Base-by-base conservation (phyloP, 1,139 yeast genomes). In the Suhomyces anneliseae region DNA sequence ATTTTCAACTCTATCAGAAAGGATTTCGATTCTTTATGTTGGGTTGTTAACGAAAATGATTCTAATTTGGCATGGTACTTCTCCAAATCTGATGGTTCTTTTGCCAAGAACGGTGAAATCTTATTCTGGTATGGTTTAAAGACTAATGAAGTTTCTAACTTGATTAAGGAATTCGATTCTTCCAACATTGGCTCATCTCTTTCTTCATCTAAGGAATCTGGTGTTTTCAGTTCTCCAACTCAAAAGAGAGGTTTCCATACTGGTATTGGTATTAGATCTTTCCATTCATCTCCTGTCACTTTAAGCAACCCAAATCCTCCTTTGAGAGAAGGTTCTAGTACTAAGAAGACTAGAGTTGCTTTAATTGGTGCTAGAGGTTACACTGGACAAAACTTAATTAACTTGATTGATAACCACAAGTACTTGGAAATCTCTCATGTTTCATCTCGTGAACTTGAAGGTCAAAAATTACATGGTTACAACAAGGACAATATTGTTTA, bases 341-440 rank as follows among this genome's bases (percentile, higher is more conserved):
- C 76, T 39, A 66, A 73, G 44, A 81, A 80, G 70, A 74, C 89
- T 36, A 83, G 82, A 51, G 92, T 95, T 42, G 99, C 97, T 1
- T 79, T 93, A 58, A 92, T 93, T 63, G 99, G 99, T 59, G 99
- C 99, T 37, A 86, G 99, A 72, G 99, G 99, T 36, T 90, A 82
- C 70, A 92, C 98, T 31, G 99, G 99, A 33, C 96, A 88, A 70
- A 93, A 93, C 59, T 79, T 93, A 66, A 90, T 93, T 57, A 81
- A 85, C 42, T 77, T 93, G 72, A 87, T 93, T 55, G 90, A 93
- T 68, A 73, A 78, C 47, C 99, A 93, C 69, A 96, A 96, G 43
- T 82, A 81, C 66, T 76, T 93, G 55, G 97, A 92, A 62, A 74
- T 93, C 45, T 81, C 95, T 6, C 96, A 92, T 62, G 98, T 93